These are phyloP conservation scores for Russula dissimulans DNA, from an alignment of 768 basidiomycete species.

Conservation along the genomic window DNA sequence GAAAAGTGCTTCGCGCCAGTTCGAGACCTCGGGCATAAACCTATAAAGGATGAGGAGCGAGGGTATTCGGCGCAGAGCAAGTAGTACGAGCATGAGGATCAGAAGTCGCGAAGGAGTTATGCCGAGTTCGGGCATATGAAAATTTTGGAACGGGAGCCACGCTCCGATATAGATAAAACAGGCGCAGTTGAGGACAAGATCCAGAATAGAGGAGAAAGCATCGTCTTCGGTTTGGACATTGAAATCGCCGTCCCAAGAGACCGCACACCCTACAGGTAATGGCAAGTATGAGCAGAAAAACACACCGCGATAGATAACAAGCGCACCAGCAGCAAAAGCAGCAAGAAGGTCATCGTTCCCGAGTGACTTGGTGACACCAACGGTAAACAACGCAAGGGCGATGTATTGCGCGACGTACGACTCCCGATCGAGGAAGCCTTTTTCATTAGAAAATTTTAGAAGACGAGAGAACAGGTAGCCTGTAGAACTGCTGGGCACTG, in stretches of 20 bases:
- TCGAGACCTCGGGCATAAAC: constrained; percentile 80
- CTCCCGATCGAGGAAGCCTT: constrained; percentile 65
- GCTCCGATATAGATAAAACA: constrained; percentile 86
- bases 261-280: constrained; percentile 56
- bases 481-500: constrained; percentile 19
- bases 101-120: constrained; percentile 65
- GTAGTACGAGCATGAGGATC: constrained; percentile 54
- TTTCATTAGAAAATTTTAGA: constrained; percentile 59
- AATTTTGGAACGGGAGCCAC: constrained; percentile 63
- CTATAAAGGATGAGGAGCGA: constrained; percentile 65
- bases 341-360: constrained; percentile 87
- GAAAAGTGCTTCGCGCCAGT: constrained; percentile 83
- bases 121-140: constrained; percentile 46
- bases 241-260: constrained; percentile 88
- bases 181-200: constrained; percentile 73
- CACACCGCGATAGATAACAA: neutral
- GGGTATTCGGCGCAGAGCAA: constrained; percentile 75
- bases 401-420: constrained; percentile 84
- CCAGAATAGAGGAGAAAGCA: constrained; percentile 82
- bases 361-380: constrained; percentile 70
- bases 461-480: constrained; percentile 62
- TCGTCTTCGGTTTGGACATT: constrained; percentile 76
- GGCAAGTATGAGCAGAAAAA: neutral
- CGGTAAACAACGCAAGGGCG: constrained; percentile 60
- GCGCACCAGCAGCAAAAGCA: constrained; percentile 69